Base-by-base conservation (phyloP, 257 asterid species). In the Verbena officinalis region DNA sequence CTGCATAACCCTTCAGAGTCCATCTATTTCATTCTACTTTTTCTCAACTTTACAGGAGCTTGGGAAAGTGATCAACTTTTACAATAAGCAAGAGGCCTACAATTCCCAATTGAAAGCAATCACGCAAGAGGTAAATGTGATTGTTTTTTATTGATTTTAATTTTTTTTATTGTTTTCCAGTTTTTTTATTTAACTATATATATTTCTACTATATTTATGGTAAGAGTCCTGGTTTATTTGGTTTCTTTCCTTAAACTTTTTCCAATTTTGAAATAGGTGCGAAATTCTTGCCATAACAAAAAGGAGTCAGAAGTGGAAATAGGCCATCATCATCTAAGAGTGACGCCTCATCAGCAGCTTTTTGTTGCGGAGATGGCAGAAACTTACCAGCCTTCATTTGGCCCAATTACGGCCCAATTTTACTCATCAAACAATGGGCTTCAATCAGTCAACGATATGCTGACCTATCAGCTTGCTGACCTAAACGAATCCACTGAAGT, bases 381-480 rank as follows among this genome's bases (percentile, higher is more conserved):
- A 27, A 27, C 33, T 27, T 5, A 5, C 5, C 33, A 64, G 52
- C 10, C 20, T 46, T 54, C 71, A 30, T 27, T 46, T 33, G 67
- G 69, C 59, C 80, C 76, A n/a, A 10, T 20, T 24, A 9, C 63
- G 34, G 49, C 75, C 76, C 74, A 64, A 21, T 21, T 68, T 2
- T 40, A 50, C 57, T 8, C 73, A 48, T n/a, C 33, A 23, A 2
- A 27, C 5, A 2, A 27, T 27, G 33, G 33, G 33, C 5, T 27
- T 27, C 4, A 27, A 27, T 27, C 33, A 5, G 51, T 51, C 22
- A 62, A 44, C 22, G 53, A 20, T 1, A 36, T 46, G 77, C 88
- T 83, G 72, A 77, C 79, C 64, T 9, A 17, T 36, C 66, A 67
- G 44, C 60, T 86, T 43, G 85, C 85, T 7, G 85, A 80, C 71